phyloP scores from a whole-genome alignment of 2,329 filamentous ascomycete genomes.

The Plectosphaerella plurivora region DNA sequence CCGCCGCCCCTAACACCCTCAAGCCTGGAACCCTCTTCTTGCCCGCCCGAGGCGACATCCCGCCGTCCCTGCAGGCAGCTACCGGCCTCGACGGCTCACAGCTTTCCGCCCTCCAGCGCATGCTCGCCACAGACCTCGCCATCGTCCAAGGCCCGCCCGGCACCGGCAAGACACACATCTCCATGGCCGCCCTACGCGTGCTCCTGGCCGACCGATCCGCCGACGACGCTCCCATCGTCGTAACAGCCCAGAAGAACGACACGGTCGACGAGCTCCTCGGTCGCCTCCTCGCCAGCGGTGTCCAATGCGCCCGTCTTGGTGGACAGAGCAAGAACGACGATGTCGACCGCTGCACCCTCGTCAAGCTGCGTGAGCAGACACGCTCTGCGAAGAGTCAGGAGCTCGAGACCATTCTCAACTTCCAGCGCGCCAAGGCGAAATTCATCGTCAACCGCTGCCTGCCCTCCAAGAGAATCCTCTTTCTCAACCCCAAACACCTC shows the following conservation, averaged over 20 bases:
- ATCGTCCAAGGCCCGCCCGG: constrained; percentile 81
- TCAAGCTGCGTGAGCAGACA: constrained; percentile 44
- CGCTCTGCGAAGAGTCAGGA: neutral
- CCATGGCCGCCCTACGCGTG: constrained; percentile 64
- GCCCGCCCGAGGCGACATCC: constrained; percentile 1
- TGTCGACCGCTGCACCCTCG: constrained; percentile 64
- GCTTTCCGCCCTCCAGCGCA: constrained; percentile 59
- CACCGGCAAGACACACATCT: constrained; percentile 75
- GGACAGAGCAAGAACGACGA: constrained; percentile 62
- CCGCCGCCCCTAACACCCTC: neutral
- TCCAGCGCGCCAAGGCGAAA: constrained; percentile 1
- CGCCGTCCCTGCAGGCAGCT: constrained; percentile 8
- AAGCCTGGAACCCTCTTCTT: neutral
- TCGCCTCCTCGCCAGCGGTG: constrained; percentile 49
- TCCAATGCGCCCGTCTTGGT: constrained; percentile 58
- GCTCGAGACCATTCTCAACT: constrained; percentile 2
- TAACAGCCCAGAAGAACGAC: constrained; percentile 87
- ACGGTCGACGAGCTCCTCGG: constrained; percentile 77
- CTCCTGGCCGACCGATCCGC: constrained; percentile 54
- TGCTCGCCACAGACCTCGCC: constrained; percentile 67
- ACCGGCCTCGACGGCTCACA: constrained; percentile 66
- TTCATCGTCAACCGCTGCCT: constrained; percentile 1
- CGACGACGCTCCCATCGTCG: constrained; percentile 64
- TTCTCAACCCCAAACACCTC: constrained; percentile 3
- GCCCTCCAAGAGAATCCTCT: neutral